These are phyloP conservation scores for Capsicum baccatum DNA, from an alignment of 257 asterid genomes.

Conservation along the genomic window DNA sequence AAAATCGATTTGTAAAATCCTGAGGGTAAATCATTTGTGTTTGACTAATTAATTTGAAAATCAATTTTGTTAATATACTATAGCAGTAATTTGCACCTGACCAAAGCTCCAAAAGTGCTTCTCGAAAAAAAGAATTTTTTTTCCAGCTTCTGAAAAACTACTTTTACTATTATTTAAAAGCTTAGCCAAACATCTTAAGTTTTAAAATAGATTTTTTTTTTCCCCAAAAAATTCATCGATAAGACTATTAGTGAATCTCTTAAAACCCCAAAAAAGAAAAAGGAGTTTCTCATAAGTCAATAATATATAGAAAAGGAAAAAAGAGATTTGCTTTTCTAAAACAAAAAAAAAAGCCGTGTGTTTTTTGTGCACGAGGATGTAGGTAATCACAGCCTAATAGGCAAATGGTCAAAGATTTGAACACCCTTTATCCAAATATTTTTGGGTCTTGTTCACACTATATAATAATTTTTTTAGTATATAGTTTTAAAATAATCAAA, in stretches of 20 bases:
- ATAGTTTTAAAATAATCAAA: not conserved
- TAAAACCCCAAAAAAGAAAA: no score
- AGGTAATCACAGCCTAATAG: not conserved
- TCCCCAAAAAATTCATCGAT: no score
- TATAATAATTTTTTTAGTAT: not conserved
- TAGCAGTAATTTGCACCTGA: not conserved
- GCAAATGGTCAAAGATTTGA: not conserved
- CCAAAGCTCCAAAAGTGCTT: not conserved
- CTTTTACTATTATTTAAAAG: no score
- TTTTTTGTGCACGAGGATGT: constrained; percentile 15
- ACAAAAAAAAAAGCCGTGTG: not conserved
- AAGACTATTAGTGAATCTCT: no score
- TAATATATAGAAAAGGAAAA: not conserved
- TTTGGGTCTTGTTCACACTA: not conserved
- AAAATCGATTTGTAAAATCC: not conserved
- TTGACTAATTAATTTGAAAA: not conserved
- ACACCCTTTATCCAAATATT: not conserved
- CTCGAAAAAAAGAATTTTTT: no score
- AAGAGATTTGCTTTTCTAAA: not conserved
- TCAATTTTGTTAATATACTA: not conserved
- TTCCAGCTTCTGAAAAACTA: no score
- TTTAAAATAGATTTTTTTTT: no score
- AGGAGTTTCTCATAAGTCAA: not conserved
- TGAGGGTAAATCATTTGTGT: not conserved
- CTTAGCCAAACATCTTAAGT: no score